Percentiles rank a stretch among this genome's conserved stretches.
These are phyloP conservation scores for Lodderomyces beijingensis DNA, from an alignment of 1,139 yeast species.

Conservation along the genomic window DNA sequence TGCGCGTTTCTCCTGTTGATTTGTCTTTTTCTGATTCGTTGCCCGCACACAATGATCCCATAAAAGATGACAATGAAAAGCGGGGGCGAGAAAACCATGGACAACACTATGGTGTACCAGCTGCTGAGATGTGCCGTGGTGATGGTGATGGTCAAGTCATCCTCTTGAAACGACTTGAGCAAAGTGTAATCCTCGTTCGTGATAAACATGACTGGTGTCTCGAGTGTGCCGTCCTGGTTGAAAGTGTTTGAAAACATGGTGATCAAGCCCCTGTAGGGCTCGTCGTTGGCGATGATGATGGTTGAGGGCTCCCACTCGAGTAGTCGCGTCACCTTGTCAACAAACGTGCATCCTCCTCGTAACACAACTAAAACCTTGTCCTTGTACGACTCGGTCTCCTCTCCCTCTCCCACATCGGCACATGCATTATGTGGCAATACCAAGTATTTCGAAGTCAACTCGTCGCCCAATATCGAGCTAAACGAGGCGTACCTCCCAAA, in stretches of 20 bases:
- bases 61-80: constrained; percentile 35
- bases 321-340: constrained; percentile 32
- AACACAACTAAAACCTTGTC: constrained; percentile 30
- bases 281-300: constrained; percentile 40
- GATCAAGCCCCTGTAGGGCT: constrained; percentile 34
- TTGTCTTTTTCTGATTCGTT: constrained; percentile 25
- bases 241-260: constrained; percentile 42
- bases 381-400: not conserved
- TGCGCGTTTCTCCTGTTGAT: constrained; percentile 28
- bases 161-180: constrained; percentile 14
- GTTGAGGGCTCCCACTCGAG: constrained; percentile 28
- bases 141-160: constrained; percentile 17
- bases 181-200: constrained; percentile 32
- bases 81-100: constrained; percentile 45
- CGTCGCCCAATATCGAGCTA: constrained; percentile 30
- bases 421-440: constrained; percentile 33
- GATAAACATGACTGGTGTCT: constrained; percentile 36
- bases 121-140: constrained; percentile 37
- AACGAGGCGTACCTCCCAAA: constrained; percentile 43
- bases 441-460: constrained; percentile 21
- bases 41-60: constrained; percentile 28
- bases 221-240: constrained; percentile 34
- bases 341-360: constrained; percentile 44
- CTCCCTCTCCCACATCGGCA: constrained; percentile 12
- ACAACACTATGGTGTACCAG: constrained; percentile 36